Evolutionary conservation across 371 early-diverging fungal species (phyloP), one percentile per base, ranked within the genome.

Genomic region (Mucor racemosus): DNA sequence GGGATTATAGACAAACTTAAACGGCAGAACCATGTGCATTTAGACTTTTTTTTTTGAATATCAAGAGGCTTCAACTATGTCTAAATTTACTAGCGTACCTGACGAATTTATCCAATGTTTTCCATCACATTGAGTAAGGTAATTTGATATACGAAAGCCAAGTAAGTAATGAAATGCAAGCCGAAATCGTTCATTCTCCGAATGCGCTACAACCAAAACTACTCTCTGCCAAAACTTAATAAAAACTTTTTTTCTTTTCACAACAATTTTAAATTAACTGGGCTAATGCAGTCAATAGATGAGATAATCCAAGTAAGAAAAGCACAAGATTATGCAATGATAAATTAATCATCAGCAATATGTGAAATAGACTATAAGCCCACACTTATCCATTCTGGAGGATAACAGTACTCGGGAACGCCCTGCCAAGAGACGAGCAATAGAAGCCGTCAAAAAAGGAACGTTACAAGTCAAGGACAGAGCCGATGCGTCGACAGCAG

Each of bases 371-470:
- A 33, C 66, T 14, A 42, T 71, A 33, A 36, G 36, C 3, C 64
- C 63, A 9, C 36, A 60, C 38, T 46, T 71, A 15, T 38, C 62
- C 11, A 34, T 59, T 31, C 48, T 71, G n/a, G 14, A 59, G 0
- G 71, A 71, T 7, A 42, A 38, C 8, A 67, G 64, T 14, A 66
- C 71, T 2, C 62, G 56, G 44, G 71, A 71, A 46, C 59, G 71
- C 39, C 67, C 71, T 21, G 64, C 55, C 11, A 71, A 71, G 34
- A 15, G 67, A 56, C 44, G 67, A 59, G 71, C 71, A 0, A 71
- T 71, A 7, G 67, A 71, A n/a, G 60, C 60, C 7, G 54, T 71
- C 7, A 67, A 71, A 17, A 63, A 67, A 40, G 62, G 48, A 44
- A 54, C 60, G 0, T 11, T 26, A 7, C 57, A 58, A 13, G 56